Conservation (phyloP, 2,329 filamentous ascomycete genomes). For the Colletotrichum gloeosporioides region DNA sequence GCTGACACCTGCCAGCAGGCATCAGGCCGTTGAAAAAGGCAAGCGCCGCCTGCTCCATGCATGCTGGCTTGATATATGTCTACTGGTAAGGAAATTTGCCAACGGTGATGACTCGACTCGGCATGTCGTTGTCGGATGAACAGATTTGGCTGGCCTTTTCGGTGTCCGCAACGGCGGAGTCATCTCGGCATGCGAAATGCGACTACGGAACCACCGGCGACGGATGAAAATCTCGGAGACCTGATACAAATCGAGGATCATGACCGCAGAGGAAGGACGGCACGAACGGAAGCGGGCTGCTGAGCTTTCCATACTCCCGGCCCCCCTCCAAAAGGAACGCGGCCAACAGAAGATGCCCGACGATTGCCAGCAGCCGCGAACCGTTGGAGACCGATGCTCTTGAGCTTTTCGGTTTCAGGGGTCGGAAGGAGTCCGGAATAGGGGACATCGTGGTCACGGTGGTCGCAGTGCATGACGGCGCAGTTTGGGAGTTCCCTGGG, state of each 20-base stretch:
- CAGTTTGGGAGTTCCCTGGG: neutral
- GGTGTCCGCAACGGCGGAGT: neutral
- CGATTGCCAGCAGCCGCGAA: neutral
- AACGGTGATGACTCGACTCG: neutral
- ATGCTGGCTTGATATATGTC: neutral
- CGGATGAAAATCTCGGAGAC: neutral
- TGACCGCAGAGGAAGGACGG: neutral
- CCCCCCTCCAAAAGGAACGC: neutral
- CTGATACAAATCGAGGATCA: neutral
- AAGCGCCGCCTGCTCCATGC: neutral
- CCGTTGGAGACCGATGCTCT: neutral
- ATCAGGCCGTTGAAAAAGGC: neutral
- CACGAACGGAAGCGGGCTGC: constrained; percentile 1
- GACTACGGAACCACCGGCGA: constrained; percentile 1
- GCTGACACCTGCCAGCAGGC: neutral
- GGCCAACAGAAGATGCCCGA: neutral
- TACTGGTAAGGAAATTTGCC: neutral
- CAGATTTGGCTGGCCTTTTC: neutral
- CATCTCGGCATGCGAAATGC: neutral
- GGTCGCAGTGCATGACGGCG: neutral
- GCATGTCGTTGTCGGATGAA: neutral
- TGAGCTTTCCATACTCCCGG: neutral
- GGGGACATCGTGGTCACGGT: neutral
- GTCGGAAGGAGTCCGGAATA: constrained; percentile 7
- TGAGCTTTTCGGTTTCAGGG: constrained; percentile 8